These are phyloP conservation scores for Barbatosphaeria neglecta DNA, from an alignment of 495 filamentous ascomycete species.

Conservation along the genomic window DNA sequence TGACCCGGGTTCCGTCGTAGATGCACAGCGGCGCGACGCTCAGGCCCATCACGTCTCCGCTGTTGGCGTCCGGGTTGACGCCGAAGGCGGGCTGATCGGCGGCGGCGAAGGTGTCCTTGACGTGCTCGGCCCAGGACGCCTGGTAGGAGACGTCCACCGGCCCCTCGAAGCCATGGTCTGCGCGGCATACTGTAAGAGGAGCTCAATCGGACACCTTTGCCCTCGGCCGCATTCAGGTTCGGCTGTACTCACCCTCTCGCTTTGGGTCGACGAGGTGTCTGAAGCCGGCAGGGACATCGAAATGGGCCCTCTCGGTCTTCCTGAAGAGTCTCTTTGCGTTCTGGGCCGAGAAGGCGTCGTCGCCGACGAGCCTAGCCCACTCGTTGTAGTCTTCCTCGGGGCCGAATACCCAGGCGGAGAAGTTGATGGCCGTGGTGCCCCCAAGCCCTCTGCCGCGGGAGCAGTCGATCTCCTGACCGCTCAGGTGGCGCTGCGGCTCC, in stretches of 20 bases:
- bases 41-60: slow-evolving; percentile 41
- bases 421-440: slow-evolving; percentile 44
- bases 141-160: slow-evolving; percentile 27
- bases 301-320: slow-evolving; percentile 34
- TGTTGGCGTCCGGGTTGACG: slow-evolving; percentile 38
- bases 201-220: no score
- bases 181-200: no score
- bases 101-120: slow-evolving; percentile 24
- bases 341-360: slow-evolving; percentile 31
- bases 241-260: slow-evolving; percentile 19
- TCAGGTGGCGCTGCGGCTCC: slow-evolving; percentile 32
- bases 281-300: slow-evolving; percentile 11
- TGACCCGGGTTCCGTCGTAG: slow-evolving; percentile 26
- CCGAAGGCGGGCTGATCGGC: slow-evolving; percentile 26
- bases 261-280: slow-evolving; percentile 12
- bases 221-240: no score
- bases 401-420: slow-evolving; percentile 38
- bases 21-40: slow-evolving; percentile 26
- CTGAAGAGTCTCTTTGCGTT: slow-evolving; percentile 29
- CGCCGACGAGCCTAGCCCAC: slow-evolving; percentile 10
- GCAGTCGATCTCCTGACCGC: slow-evolving; percentile 35
- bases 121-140: slow-evolving; percentile 26
- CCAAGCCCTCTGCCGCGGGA: slow-evolving; percentile 42
- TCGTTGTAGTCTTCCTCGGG: slow-evolving; percentile 20
- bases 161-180: slow-evolving; percentile 34